Evolutionary conservation across 352 stramenopile genomes (phyloP).

Genomic region (Phytophthora boehmeriae): DNA sequence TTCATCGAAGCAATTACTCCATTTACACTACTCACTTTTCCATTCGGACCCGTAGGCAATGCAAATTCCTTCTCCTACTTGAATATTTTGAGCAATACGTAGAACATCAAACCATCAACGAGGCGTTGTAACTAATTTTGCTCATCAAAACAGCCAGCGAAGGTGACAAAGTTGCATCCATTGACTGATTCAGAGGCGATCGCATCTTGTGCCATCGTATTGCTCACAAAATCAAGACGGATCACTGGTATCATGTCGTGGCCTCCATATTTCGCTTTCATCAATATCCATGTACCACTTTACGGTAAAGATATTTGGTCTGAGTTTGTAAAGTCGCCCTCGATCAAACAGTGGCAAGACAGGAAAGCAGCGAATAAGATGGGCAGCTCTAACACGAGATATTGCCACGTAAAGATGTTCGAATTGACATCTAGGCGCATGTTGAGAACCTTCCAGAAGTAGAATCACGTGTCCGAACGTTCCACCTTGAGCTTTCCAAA

Average conservation of each 20-base stretch:
- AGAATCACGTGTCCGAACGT: constrained; percentile 3
- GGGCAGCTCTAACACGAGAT: background rate
- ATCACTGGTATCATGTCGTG: background rate
- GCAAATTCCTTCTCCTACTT: no score
- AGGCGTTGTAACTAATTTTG: no score
- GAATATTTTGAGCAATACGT: no score
- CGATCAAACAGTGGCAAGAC: background rate
- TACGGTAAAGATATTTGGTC: background rate
- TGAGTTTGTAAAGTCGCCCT: background rate
- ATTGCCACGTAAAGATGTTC: constrained; percentile 6
- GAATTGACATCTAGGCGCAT: background rate
- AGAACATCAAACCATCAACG: no score
- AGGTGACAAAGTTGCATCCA: no score
- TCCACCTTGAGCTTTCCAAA: constrained; percentile 14
- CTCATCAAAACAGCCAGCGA: no score
- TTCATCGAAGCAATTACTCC: no score
- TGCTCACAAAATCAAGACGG: no score
- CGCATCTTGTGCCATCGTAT: no score
- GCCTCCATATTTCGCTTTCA: constrained; percentile 1
- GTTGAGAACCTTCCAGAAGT: background rate
- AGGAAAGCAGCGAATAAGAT: constrained; percentile 7
- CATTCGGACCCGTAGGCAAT: no score
- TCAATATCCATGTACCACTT: constrained; percentile 13
- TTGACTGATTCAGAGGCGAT: no score
- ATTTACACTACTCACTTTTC: no score